Base-by-base conservation (phyloP, 2,329 filamentous ascomycete species). In the Parastagonospora nodorum region DNA sequence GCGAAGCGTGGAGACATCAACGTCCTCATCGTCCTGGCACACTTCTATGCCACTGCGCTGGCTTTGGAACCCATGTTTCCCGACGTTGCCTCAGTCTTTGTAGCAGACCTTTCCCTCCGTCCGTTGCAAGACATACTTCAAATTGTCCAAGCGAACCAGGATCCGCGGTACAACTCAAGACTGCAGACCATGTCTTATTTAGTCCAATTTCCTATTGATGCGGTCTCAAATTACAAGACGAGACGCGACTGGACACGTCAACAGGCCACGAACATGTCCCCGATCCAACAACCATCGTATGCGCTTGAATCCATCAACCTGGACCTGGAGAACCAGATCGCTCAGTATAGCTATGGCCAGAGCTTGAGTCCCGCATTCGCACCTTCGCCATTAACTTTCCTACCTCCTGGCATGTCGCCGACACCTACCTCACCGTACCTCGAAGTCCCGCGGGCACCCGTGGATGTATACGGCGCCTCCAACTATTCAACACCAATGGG, bases 21-120 rank as follows among this genome's bases (percentile, higher is more conserved):
- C 52, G 88, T 91, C 1, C 81, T 97, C 60, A 81, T 96, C 45
- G 87, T 95, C 55, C 86, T 97, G 47, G 89, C 92, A 9, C 90
- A 97, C 69, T 91, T 96, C 73, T 97, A 96, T 76, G 92, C 90
- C 0, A 86, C 92, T 14, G 92, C 91, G 3, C 80, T 97, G 52
- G 85, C 91, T 33, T 84, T 97, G 75, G 92, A 97, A 75, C 90
- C 91, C 12, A 82, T 97, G 54, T 97, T 96, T 72, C 92, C 92
- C 2, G 91, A 95, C 71, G 88, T 97, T 61, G 92, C 92, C 40
- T 88, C 91, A 15, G 88, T 91, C 42, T 96, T 97, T 74, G 92
- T 77, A 46, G 74, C 77, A 4, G 72, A 75, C 50, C 80, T 96
- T 60, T 88, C 90, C 12, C 83, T 96, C 39, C 81, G 82, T 1